These are phyloP conservation scores for Skeletonema marinoi DNA, from an alignment of 108 stramenopile genomes.

Conservation along the genomic window DNA sequence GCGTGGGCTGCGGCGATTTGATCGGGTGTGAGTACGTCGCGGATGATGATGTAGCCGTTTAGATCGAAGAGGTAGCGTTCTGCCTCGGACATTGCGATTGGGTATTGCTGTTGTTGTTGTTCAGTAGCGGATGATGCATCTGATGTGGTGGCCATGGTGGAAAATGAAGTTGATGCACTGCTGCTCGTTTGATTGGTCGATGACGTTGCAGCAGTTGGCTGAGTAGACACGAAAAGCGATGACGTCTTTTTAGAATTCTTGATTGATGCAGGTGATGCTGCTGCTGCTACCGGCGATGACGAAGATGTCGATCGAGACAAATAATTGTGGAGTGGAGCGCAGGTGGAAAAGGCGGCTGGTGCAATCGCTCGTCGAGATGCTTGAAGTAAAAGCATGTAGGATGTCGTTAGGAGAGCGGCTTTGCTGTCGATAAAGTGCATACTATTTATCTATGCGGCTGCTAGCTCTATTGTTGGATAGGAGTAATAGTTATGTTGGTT, in stretches of 20 bases:
- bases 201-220: neutral
- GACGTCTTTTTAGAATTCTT: neutral
- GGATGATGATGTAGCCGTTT: slow-evolving; percentile 86
- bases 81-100: slow-evolving; percentile 75
- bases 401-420: neutral
- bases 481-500: too few relatives aligned
- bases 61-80: slow-evolving; percentile 92
- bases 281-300: neutral
- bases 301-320: neutral
- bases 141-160: slow-evolving; percentile 31
- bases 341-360: slow-evolving; percentile 5
- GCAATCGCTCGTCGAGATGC: slow-evolving; percentile 12
- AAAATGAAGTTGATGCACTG: neutral
- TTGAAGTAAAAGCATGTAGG: neutral
- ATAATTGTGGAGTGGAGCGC: neutral
- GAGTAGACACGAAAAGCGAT: neutral
- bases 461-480: neutral
- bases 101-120: neutral
- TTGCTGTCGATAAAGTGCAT: neutral
- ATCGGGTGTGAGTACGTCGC: slow-evolving; percentile 76
- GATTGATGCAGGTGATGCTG: neutral
- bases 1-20: slow-evolving; percentile 78
- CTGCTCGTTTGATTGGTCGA: slow-evolving; percentile 24
- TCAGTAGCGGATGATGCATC: neutral
- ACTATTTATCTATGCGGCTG: neutral